Base-by-base conservation (phyloP, 2,329 filamentous ascomycete species). In the Trichophyton verrucosum region DNA sequence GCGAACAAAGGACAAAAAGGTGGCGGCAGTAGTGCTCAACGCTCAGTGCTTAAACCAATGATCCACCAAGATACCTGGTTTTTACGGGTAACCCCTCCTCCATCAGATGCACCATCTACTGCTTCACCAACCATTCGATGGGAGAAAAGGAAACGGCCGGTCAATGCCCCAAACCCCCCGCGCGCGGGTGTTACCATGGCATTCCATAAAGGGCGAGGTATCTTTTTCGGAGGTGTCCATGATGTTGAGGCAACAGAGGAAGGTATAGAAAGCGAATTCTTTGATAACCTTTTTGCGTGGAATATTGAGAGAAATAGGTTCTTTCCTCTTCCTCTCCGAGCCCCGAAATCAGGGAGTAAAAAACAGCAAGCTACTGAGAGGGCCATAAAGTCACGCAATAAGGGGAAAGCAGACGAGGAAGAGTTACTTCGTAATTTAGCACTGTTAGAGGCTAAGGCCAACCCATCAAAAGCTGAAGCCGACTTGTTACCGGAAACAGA, bases 11-110 rank as follows among this genome's bases (percentile, higher is more conserved):
- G 86, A 64, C 81, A 81, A 40, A 86, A 84, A 68, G 82, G 84
- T 22, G 77, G 84, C 22, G 77, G 81, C 5, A 80, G 82, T 5
- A 83, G 86, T 66, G 67, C 72, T n/a, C 75, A 77, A 9, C 83
- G 85, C 64, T 91, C 89, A 70, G 82, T 89, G 1, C 77, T 96
- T 63, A 88, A 91, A 69, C 91, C 94, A 9, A 83, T 95, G 74
- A 83, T 97, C 13, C 91, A 99, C 72, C 89, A 96, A 70, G 94
- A 99, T 72, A 95, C 90, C 64, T 99, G 92, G 85, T 94, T 91
- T 71, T 78, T 99, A 40, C 85, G 91, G 11, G 86, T 97, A 71
- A 85, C 82, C 0, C 87, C 85, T 17, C 89, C 91, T 0, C 72
- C 82, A 0, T 68, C 85, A 0, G 89, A 92, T 60, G 83, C 86